These are phyloP conservation scores for Sugiyamaella novakii DNA, from an alignment of 1,139 yeast species.

Conservation along the genomic window DNA sequence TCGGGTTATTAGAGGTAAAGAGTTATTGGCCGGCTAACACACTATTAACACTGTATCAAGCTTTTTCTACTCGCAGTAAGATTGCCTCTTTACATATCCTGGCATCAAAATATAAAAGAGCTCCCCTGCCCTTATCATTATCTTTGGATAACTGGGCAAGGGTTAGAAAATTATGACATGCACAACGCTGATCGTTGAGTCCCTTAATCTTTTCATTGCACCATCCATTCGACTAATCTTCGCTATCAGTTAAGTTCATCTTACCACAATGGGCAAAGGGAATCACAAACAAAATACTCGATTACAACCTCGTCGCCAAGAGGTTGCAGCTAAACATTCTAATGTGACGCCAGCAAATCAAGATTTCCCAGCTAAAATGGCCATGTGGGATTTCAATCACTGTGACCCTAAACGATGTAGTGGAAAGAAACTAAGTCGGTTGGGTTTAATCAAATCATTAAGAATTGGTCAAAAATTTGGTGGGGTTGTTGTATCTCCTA, in stretches of 20 bases:
- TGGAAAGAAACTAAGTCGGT: conserved; percentile 88
- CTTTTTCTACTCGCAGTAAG: no score
- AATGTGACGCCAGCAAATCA: background rate
- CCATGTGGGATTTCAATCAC: conserved; percentile 77
- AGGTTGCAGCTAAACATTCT: conserved; percentile 10
- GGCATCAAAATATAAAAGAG: no score
- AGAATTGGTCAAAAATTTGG: conserved; percentile 89
- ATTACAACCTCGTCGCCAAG: conserved; percentile 12
- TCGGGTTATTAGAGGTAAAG: no score
- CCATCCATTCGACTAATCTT: no score
- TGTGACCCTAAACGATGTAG: conserved; percentile 98
- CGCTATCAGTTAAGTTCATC: background rate
- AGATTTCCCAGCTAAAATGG: conserved; percentile 44
- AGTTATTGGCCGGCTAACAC: no score
- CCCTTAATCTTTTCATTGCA: no score
- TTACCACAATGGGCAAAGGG: conserved; percentile 12
- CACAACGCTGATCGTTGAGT: no score
- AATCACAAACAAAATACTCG: conserved; percentile 1
- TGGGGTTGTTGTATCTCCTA: conserved; percentile 91
- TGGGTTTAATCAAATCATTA: conserved; percentile 77
- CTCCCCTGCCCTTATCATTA: no score
- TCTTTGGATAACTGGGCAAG: background rate
- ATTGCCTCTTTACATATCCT: background rate
- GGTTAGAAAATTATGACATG: no score
- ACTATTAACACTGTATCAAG: no score